These are phyloP conservation scores for Verticillium isaacii DNA, from an alignment of 2,329 filamentous ascomycete species.

Conservation along the genomic window DNA sequence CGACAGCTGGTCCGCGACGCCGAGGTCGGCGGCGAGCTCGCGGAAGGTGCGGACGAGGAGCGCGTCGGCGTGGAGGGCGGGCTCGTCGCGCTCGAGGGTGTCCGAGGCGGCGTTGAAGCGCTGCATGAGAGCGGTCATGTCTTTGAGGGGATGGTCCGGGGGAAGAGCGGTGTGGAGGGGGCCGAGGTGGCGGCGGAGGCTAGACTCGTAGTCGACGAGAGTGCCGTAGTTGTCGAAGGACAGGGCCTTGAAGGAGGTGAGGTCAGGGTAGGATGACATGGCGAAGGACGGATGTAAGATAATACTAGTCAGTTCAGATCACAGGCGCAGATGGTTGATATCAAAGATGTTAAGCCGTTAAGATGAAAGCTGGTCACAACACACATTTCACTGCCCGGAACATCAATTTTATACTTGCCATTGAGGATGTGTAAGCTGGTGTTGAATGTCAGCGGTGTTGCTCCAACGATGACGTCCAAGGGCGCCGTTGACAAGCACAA, in stretches of 20 bases:
- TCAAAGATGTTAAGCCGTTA: too few species aligned
- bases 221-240: slow-evolving; percentile 80
- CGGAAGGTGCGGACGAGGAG: slow-evolving; percentile 45
- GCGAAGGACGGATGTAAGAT: not conserved
- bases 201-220: slow-evolving; percentile 72
- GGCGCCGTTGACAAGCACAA: not conserved
- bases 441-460: not conserved
- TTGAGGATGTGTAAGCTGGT: not conserved
- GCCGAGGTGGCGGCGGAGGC: slow-evolving; percentile 50
- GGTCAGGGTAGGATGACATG: slow-evolving; percentile 5
- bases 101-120: slow-evolving; percentile 40
- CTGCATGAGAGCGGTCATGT: slow-evolving; percentile 30
- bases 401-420: too few species aligned
- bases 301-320: not conserved
- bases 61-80: slow-evolving; percentile 50
- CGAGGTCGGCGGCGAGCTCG: slow-evolving; percentile 35
- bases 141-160: slow-evolving; percentile 26
- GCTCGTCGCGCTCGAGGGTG: slow-evolving; percentile 46
- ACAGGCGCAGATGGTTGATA: too few species aligned
- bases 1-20: slow-evolving; percentile 31
- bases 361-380: not conserved
- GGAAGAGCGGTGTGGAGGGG: slow-evolving; percentile 40
- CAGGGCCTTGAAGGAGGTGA: slow-evolving; percentile 33
- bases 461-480: not conserved
- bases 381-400: too few species aligned